Conservation (phyloP, 306 rosid species). For the Cyclanthera cordifolia region DNA sequence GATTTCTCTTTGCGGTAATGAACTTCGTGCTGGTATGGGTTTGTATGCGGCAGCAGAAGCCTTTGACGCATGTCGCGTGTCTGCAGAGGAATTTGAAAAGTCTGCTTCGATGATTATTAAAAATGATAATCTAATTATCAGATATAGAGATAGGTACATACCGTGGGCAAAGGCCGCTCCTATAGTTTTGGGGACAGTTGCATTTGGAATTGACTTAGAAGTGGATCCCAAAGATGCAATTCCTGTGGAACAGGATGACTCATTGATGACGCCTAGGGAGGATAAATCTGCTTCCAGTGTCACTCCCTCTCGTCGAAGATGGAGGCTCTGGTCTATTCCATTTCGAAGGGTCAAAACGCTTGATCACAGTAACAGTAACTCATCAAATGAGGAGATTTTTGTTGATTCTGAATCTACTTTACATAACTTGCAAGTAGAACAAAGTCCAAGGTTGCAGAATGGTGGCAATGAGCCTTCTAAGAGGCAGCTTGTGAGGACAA, state of each 20-base stretch:
- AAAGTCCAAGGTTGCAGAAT: slow-evolving; percentile 25
- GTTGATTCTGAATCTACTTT: slow-evolving; percentile 71
- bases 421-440: slow-evolving; percentile 20
- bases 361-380: slow-evolving; percentile 49
- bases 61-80: slow-evolving; percentile 52
- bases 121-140: slow-evolving; percentile 58
- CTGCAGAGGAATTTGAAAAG: slow-evolving; percentile 42
- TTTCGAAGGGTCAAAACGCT: slow-evolving; percentile 73
- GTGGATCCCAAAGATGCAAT: slow-evolving; percentile 57
- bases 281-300: slow-evolving; percentile 28
- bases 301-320: slow-evolving; percentile 54
- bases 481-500: slow-evolving; percentile 72
- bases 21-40: slow-evolving; percentile 69
- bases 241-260: slow-evolving; percentile 24
- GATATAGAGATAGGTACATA: slow-evolving; percentile 55
- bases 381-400: slow-evolving; percentile 70
- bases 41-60: slow-evolving; percentile 57
- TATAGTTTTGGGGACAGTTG: slow-evolving; percentile 62
- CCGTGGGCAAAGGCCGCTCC: slow-evolving; percentile 87
- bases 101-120: slow-evolving; percentile 50
- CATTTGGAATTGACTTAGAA: slow-evolving; percentile 55
- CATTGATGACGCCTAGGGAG: neutral
- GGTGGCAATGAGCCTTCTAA: slow-evolving; percentile 33
- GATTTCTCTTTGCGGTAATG: slow-evolving; percentile 81
- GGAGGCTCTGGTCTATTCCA: slow-evolving; percentile 93